These are phyloP conservation scores for Alternaria novae-zelandiae DNA, from an alignment of 2,329 filamentous ascomycete genomes.

Conservation along the genomic window DNA sequence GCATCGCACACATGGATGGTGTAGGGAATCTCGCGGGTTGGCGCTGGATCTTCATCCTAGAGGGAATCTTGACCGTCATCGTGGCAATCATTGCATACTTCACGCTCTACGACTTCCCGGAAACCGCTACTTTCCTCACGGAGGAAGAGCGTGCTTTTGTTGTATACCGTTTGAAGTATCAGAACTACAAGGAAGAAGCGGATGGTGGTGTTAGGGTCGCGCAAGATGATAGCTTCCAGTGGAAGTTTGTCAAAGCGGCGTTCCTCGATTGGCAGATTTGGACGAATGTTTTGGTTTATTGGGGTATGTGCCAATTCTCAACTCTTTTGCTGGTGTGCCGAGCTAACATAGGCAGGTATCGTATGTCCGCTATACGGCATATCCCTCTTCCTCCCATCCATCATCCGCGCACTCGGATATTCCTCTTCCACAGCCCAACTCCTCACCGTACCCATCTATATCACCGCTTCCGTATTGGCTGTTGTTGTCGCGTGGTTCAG, in stretches of 20 bases:
- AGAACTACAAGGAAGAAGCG: conserved; percentile 51
- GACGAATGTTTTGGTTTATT: conserved; percentile 65
- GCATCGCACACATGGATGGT: conserved; percentile 67
- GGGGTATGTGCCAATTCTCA: conserved; percentile 53
- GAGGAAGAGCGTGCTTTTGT: conserved; percentile 63
- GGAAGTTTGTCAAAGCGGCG: conserved; percentile 58
- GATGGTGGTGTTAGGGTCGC: conserved; percentile 71
- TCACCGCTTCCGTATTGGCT: conserved; percentile 45
- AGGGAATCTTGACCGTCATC: conserved; percentile 45
- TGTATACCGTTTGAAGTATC: conserved; percentile 60
- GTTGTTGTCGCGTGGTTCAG: conserved; percentile 41
- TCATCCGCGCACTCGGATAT: conserved; percentile 51
- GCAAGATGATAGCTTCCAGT: conserved; percentile 71
- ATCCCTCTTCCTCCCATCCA: conserved; percentile 55
- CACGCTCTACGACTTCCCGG: conserved; percentile 69
- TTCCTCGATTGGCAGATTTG: conserved; percentile 58
- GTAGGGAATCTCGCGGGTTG: conserved; percentile 51
- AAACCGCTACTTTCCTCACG: conserved; percentile 64
- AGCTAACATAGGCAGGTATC: conserved; percentile 29
- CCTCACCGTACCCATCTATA: conserved; percentile 53
- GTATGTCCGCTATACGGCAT: conserved; percentile 51
- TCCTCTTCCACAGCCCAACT: conserved; percentile 50
- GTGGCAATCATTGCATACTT: conserved; percentile 50
- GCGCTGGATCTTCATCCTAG: conserved; percentile 47
- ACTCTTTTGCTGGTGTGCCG: conserved; percentile 7